Percentiles rank a stretch among this genome's conserved stretches.
phyloP scores from a whole-genome alignment of 441 rosid species.

The Syzygium syzygioides region DNA sequence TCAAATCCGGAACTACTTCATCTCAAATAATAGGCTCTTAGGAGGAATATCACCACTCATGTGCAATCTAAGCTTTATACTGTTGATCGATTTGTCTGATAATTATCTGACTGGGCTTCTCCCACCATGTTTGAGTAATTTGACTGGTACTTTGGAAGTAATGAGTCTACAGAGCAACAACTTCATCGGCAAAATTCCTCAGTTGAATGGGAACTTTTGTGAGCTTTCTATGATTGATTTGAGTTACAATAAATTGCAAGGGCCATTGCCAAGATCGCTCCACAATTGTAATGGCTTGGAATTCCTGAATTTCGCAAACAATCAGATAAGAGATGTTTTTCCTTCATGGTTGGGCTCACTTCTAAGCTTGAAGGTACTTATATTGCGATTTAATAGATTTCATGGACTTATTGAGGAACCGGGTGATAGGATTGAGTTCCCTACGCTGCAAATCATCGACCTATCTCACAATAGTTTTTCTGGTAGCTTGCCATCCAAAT shows the following conservation, averaged over 20 bases:
- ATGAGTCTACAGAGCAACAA: background rate
- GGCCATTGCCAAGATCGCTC: background rate
- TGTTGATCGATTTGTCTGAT: background rate
- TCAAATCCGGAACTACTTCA: background rate
- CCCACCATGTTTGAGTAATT: background rate
- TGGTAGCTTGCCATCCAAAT: too few species aligned
- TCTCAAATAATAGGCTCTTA: background rate
- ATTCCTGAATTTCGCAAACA: background rate
- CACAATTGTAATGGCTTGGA: background rate
- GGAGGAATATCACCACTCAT: background rate
- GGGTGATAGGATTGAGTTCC: too few species aligned
- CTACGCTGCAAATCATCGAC: too few species aligned
- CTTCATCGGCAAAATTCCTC: background rate
- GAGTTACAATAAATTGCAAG: background rate
- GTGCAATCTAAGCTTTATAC: background rate
- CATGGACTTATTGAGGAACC: too few species aligned
- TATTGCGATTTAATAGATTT: too few species aligned
- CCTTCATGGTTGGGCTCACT: too few species aligned
- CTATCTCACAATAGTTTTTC: fast-evolving
- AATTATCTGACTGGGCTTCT: background rate
- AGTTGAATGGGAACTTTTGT: background rate
- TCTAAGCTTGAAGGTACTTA: fast-evolving
- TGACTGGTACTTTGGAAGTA: background rate
- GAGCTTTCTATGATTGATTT: background rate
- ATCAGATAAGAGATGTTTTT: too few species aligned